Evolutionary conservation across 1,139 yeast species (phyloP), one percentile per base, ranked within the genome.

Genomic region (Neolecta irregularis): DNA sequence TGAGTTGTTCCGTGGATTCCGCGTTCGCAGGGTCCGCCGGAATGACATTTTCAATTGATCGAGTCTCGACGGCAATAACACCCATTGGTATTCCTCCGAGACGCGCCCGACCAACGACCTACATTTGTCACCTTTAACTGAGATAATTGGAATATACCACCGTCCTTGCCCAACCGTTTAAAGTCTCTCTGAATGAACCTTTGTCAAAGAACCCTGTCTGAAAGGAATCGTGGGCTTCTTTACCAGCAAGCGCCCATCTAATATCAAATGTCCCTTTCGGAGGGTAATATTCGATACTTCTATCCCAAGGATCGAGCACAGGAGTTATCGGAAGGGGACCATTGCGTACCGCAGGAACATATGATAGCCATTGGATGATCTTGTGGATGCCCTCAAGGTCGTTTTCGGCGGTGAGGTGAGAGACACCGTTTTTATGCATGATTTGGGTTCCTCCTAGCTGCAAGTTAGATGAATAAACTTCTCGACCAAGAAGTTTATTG

Each of bases 1-100:
- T 61, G 56, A 77, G 62, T 47, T 72, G 62, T 61, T 88, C 98
- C 33, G 92, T 80, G 20, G 95, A 83, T 38, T 72, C 83, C 34
- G 93, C 93, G 60, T 88, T 88, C 28, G 98, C 98, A 34, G 98
- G 98, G 55, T 88, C 98, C 30, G 98, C 98, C 36, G 98, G 98
- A 45, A 71, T 60, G 51, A 81, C 61, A 61, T 85, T 88, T 50
- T 91, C 96, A 45, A 91, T 72, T 35, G 75, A 66, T 55, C 92
- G 71, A 24, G 92, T 78, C 60, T 88, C 98, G 47, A 91, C 98
- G 50, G 80, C 95, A 59, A 88, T 83, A 36, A 88, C 92, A 67
- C 98, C 98, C 53, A 88, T 70, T 47, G 98, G 98, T 50, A 88
- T 83, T 66, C 98, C 98, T 49, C 98, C 98, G 38, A 91, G 67